Evolutionary conservation across 2,329 filamentous ascomycete species (phyloP).

Genomic region (Knufia fluminis): DNA sequence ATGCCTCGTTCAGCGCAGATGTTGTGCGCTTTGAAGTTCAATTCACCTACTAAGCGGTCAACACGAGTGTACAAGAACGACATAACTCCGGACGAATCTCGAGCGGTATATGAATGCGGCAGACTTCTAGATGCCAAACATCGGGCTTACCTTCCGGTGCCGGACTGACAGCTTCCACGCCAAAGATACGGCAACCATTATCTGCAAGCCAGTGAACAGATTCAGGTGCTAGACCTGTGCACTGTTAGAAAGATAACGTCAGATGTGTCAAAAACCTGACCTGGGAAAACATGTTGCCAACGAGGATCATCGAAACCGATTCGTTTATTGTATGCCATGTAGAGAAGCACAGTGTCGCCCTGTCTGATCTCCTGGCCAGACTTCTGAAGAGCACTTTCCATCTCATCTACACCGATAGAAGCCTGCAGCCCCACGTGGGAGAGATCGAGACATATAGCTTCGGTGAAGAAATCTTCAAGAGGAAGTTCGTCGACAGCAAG

Average conservation of each 20-base stretch:
- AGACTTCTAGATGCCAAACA: too few species aligned
- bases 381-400: conserved; percentile 1
- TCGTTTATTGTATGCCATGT: conserved; percentile 6
- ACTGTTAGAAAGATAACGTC: conserved; percentile 9
- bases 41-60: neutral
- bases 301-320: neutral
- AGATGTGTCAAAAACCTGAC: conserved; percentile 4
- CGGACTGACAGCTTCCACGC: conserved; percentile 3
- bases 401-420: conserved; percentile 6
- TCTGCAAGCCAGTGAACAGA: conserved; percentile 12
- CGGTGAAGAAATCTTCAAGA: conserved; percentile 8
- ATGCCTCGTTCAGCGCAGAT: conserved; percentile 14
- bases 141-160: neutral
- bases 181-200: conserved; percentile 16
- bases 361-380: neutral
- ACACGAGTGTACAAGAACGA: too few species aligned
- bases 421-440: conserved; percentile 8
- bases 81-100: too few species aligned
- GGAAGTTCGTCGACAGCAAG: conserved; percentile 7
- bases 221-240: conserved; percentile 1
- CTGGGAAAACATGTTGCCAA: conserved; percentile 9
- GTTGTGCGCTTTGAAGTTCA: conserved; percentile 6
- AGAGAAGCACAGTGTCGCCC: conserved; percentile 3
- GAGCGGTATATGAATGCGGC: too few species aligned
- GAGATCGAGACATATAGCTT: conserved; percentile 11